A percentile compares a stretch with the other conserved stretches of the same genome.
These are phyloP conservation scores for Mycena maculata DNA, from an alignment of 768 basidiomycete genomes.

Conservation along the genomic window DNA sequence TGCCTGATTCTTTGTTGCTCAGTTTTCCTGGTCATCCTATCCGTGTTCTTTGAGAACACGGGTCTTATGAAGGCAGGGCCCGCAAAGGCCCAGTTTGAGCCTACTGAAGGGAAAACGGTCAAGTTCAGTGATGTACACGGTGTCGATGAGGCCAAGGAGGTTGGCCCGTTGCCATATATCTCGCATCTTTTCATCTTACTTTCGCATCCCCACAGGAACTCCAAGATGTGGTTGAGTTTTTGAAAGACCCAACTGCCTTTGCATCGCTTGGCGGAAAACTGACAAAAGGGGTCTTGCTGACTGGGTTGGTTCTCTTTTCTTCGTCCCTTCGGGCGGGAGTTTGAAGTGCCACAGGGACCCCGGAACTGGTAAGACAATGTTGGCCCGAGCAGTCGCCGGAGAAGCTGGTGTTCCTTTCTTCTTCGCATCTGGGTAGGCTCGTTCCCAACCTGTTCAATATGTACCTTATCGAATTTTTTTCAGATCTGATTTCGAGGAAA, in stretches of 20 bases:
- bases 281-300: slow-evolving; percentile 92
- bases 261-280: slow-evolving; percentile 92
- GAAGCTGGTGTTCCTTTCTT: slow-evolving; percentile 99
- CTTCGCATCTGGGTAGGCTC: slow-evolving; percentile 87
- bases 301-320: slow-evolving; percentile 60
- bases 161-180: slow-evolving; percentile 38
- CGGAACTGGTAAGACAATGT: slow-evolving; percentile 97
- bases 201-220: slow-evolving; percentile 75
- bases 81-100: slow-evolving; percentile 85
- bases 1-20: not conserved
- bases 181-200: slow-evolving; percentile 18
- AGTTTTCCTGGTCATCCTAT: slow-evolving; percentile 88
- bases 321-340: not conserved
- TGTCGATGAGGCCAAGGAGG: slow-evolving; percentile 96
- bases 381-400: slow-evolving; percentile 97
- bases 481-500: slow-evolving; percentile 96
- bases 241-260: slow-evolving; percentile 93
- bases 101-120: slow-evolving; percentile 81
- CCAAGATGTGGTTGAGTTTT: slow-evolving; percentile 93
- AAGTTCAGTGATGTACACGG: slow-evolving; percentile 97
- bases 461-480: slow-evolving; percentile 28
- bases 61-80: slow-evolving; percentile 92
- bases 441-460: slow-evolving; percentile 5
- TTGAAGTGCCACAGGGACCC: slow-evolving; percentile 62
- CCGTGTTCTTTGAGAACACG: slow-evolving; percentile 92